phyloP scores from a whole-genome alignment of 345 rosid species.

The Corymbia maculata region DNA sequence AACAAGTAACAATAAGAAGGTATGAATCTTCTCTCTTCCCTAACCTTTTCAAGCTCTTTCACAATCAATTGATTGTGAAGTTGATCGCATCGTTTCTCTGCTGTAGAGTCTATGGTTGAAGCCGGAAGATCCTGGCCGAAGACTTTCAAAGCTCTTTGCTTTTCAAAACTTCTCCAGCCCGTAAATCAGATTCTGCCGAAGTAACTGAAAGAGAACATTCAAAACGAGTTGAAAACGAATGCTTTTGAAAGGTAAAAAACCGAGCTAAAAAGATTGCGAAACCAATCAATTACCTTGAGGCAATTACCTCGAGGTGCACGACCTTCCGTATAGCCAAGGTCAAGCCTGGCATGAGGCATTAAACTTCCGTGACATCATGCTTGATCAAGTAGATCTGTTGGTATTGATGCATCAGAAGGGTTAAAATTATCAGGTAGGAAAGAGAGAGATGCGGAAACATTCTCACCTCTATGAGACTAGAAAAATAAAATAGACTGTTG shows the following conservation, averaged over 20 bases:
- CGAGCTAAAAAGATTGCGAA: not conserved
- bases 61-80: not conserved
- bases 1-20: not conserved
- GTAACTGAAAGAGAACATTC: slow-evolving; percentile 1
- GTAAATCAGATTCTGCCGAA: slow-evolving; percentile 70
- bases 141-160: not conserved
- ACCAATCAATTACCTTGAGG: slow-evolving; percentile 24
- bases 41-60: not conserved
- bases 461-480: slow-evolving; percentile 80
- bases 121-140: not conserved
- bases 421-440: not conserved
- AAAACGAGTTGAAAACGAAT: not conserved
- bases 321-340: slow-evolving; percentile 84
- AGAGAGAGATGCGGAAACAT: not conserved
- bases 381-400: slow-evolving; percentile 72
- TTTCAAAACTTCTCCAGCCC: slow-evolving; percentile 81
- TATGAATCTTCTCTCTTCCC: not conserved
- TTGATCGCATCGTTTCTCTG: not conserved
- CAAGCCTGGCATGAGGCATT: slow-evolving; percentile 88
- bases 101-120: not conserved
- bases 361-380: slow-evolving; percentile 72
- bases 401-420: not conserved
- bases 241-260: not conserved
- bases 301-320: slow-evolving; percentile 38
- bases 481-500: slow-evolving; percentile 73